Base-by-base conservation (phyloP, 2,329 filamentous ascomycete genomes). In the Didymella pomorum region DNA sequence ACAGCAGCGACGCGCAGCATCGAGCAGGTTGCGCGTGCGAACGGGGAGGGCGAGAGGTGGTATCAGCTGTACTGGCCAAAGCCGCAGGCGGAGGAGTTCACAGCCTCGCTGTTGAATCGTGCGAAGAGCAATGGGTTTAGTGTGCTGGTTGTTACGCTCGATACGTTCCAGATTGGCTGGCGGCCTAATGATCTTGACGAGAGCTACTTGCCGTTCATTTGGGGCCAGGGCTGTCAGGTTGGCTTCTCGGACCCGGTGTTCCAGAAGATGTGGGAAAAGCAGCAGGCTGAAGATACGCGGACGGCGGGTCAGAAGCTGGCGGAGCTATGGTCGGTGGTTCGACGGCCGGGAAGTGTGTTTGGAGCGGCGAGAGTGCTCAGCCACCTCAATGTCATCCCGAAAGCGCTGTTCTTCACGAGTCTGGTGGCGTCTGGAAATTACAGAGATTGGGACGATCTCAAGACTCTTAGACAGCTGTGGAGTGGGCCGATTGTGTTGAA, bases 41-140 rank as follows among this genome's bases (percentile, higher is more conserved):
- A 83, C 49, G 83, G 83, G 0, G 76, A 83, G 5, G 85, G 85
- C 1, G 79, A 83, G 29, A 79, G 88, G 11, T 93, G 88, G 88
- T 93, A 84, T 71, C 90, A 93, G 71, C 82, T 93, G 0, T 93
- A 93, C 77, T 92, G 89, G 87, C 89, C 89, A 0, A 78, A 81
- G 81, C 87, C 88, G 0, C 77, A 81, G 20, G 83, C 86, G 53
- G 83, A 92, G 51, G 84, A 87, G 3, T 79, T 92, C 53, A 92
- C 89, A 0, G 78, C 82, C 0, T 89, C 85, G 1, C 77, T 92
- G 16, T 80, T 92, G 4, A 70, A 75, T 1, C 82, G 89, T 0
- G 90, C 89, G 0, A 86, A 86, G 68, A 79, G 76, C 0, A 82
- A 79, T 29, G 89, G 89, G 1, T 92, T 83, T 75, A 82, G 81